Base-by-base conservation (phyloP, 2,329 filamentous ascomycete genomes). In the Aspergillus fructus region DNA sequence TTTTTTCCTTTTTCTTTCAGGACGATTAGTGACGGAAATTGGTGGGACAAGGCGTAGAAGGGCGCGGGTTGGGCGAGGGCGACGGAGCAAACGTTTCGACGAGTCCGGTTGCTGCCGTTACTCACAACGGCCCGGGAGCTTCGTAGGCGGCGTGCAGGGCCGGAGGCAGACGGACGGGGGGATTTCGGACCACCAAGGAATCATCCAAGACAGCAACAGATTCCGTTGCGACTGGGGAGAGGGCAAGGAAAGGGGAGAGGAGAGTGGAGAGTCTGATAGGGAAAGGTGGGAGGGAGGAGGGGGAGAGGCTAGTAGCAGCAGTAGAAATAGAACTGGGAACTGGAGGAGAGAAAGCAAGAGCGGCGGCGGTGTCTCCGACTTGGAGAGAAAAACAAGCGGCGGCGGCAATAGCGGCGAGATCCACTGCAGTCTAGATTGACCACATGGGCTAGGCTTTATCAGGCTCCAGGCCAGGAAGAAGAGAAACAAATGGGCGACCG, bases 21-120 rank as follows among this genome's bases (percentile, higher is more conserved):
- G 39, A n/a, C 49, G 17, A 30, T 41, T 23, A 45, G 40, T 49
- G 19, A 56, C 19, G 39, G 33, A 37, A 24, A 24, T 41, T 5
- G 41, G 54, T 54, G 55, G 47, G 46, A 42, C 46, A 48, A 30
- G 33, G 91, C 41, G 48, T 45, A 46, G 59, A 56, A 46, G 56
- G 56, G 57, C 60, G 61, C 55, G 52, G 56, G 58, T 61, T 58
- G 61, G 52, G 65, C 63, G 63, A 66, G 67, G 60, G 60, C 58
- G 60, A 63, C 57, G 64, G 69, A 67, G 66, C 66, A 68, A 71
- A 70, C 66, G 63, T 67, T 66, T 66, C 60, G 56, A 55, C 34
- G 17, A 59, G 51, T 59, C 58, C 55, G 51, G 51, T 63, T 62
- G 50, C 55, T 53, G 58, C 55, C 54, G 56, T 58, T 58, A 54